A percentile compares a stretch with the other conserved stretches of the same genome.
phyloP scores from a whole-genome alignment of 441 rosid species.

The Daphne laureola region DNA sequence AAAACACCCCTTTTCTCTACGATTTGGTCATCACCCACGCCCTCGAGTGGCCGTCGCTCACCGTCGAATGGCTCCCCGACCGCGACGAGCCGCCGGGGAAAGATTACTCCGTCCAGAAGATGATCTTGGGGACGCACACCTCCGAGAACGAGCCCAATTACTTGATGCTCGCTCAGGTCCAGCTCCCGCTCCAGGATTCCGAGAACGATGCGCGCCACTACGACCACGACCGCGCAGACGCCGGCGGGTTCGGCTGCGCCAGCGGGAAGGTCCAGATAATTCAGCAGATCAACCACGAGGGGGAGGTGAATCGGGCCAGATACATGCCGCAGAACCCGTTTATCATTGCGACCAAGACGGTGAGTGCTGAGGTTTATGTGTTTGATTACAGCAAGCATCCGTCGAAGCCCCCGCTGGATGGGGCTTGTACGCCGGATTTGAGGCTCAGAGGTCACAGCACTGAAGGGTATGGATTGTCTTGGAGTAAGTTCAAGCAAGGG shows the following conservation, averaged over 20 bases:
- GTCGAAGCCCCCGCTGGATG: conserved; percentile 81
- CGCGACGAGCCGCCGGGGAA: conserved; percentile 85
- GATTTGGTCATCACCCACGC: conserved; percentile 95
- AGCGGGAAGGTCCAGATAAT: conserved; percentile 91
- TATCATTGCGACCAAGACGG: conserved; percentile 88
- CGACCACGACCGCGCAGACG: conserved; percentile 80
- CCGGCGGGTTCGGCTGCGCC: conserved; percentile 81
- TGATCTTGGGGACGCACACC: conserved; percentile 94
- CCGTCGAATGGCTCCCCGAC: conserved; percentile 93
- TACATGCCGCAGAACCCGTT: conserved; percentile 94
- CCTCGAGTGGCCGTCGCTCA: conserved; percentile 98
- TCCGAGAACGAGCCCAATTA: conserved; percentile 97
- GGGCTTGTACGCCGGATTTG: conserved; percentile 81
- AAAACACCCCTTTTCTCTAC: conserved; percentile 91
- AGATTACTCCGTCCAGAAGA: conserved; percentile 90
- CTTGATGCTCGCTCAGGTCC: conserved; percentile 90
- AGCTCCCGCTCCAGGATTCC: conserved; percentile 83
- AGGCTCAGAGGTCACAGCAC: conserved; percentile 89
- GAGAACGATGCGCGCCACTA: conserved; percentile 87
- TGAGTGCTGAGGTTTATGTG: conserved; percentile 82
- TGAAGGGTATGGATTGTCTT: conserved; percentile 92
- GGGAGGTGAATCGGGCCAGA: conserved; percentile 97
- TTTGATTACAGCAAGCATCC: conserved; percentile 88
- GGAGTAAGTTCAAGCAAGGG: conserved; percentile 92
- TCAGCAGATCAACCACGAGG: conserved; percentile 92